These are phyloP conservation scores for Ilyonectria robusta DNA, from an alignment of 2,329 filamentous ascomycete species.

Conservation along the genomic window DNA sequence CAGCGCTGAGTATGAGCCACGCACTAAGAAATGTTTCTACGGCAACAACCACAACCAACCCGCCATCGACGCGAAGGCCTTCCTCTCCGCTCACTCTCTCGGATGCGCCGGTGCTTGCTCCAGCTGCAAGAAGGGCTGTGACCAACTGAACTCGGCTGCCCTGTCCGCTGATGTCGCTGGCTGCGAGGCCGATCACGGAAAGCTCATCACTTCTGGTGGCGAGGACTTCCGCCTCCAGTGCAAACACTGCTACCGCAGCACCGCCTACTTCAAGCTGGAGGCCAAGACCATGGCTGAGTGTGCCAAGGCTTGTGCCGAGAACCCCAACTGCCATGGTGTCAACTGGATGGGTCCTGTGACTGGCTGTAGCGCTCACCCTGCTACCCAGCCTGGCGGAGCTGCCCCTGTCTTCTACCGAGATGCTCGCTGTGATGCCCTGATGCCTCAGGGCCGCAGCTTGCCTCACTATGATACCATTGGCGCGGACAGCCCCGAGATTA, in stretches of 20 bases:
- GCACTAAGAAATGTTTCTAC: conserved; percentile 32
- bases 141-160: conserved; percentile 6
- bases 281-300: conserved; percentile 18
- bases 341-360: conserved; percentile 21
- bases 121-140: conserved; percentile 28
- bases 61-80: conserved; percentile 33
- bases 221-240: conserved; percentile 15
- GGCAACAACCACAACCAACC: conserved; percentile 27
- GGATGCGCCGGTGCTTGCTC: conserved; percentile 26
- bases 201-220: background rate
- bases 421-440: background rate
- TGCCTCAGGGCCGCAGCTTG: background rate
- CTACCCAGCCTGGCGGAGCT: background rate
- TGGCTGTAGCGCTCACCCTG: background rate
- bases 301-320: conserved; percentile 17
- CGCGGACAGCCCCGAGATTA: background rate
- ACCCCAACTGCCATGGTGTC: conserved; percentile 15
- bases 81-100: conserved; percentile 34
- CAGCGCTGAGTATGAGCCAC: conserved; percentile 35
- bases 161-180: conserved; percentile 12
- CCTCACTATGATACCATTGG: background rate
- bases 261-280: background rate
- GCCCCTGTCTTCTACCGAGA: background rate
- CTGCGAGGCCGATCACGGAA: conserved; percentile 5
- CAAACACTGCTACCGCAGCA: conserved; percentile 22